Base-by-base conservation (phyloP, 176 grass and related monocot genomes). In the Oryza glumipatula region DNA sequence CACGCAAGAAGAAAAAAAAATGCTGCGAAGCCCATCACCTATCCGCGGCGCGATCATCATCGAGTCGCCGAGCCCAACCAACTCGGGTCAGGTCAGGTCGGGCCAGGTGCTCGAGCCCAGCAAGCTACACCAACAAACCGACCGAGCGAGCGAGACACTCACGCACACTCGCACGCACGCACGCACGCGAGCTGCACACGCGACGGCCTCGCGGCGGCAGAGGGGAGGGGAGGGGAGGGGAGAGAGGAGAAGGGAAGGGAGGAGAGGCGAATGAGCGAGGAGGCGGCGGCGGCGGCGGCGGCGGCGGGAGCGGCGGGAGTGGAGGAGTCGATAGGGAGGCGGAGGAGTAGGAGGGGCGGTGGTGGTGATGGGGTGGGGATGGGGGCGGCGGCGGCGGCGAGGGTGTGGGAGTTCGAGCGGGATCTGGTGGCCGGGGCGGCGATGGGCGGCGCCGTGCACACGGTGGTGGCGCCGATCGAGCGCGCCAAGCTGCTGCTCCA, bases 381-480 rank as follows among this genome's bases (percentile, higher is more conserved):
- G 39, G 39, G 3, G 0, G 21, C 14, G 14, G 68, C 15, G 1
- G 49, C 11, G 39, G 65, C 70, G 49, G 70, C 76, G 82, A 58
- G 89, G 87, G 58, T 91, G 73, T 91, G 90, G 88, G 90, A 91
- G 83, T 99, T 96, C 89, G 86, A 92, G 93, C 79, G 96, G 84
- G 96, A 94, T 88, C 85, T 99, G 94, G 84, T 89, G 79, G 96
- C 96, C 9, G 96, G 93, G 72, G 96, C 96, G 66, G 75, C 94
- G 89, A 99, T 99, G 93, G 96, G 93, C 4, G 96, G 93, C 39
- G 86, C 77, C 17, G 96, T 96, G 77, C 96, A 99, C 88, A 99
- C 96, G 17, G 96, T 99, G 91, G 93, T 99, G 89, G 96, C 96
- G 83, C 96, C 93, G 58, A 96, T 99, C 84, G 96, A 99, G 79